Evolutionary conservation across 1,284 basidiomycete genomes (phyloP).

Genomic region (Leccinum subfulvum): DNA sequence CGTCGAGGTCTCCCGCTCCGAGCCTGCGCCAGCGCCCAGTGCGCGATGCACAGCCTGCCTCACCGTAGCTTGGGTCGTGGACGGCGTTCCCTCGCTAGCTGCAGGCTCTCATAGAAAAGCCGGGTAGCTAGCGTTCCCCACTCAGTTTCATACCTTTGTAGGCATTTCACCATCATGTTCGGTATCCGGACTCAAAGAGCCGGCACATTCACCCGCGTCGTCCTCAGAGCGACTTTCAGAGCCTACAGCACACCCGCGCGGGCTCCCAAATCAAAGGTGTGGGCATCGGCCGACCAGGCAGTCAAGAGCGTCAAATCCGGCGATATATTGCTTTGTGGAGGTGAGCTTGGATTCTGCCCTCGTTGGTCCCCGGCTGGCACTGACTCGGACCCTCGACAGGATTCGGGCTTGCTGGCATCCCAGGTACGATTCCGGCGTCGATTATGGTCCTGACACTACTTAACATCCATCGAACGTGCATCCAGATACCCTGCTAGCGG

Average conservation of each 20-base stretch:
- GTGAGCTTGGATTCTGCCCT: constrained; percentile 40
- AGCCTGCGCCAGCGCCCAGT: too few relatives aligned
- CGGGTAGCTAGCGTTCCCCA: background rate
- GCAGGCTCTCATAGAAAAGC: constrained; percentile 7
- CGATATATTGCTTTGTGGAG: constrained; percentile 77
- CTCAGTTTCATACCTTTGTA: background rate
- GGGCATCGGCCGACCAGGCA: constrained; percentile 77
- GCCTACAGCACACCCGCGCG: constrained; percentile 25
- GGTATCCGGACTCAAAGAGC: constrained; percentile 14
- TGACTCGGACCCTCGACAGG: constrained; percentile 43
- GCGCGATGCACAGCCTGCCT: too few relatives aligned
- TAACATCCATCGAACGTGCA: background rate
- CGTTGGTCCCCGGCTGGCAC: background rate
- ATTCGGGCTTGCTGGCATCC: constrained; percentile 77
- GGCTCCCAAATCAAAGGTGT: constrained; percentile 67
- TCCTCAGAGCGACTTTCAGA: constrained; percentile 12
- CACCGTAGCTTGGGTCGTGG: too few relatives aligned
- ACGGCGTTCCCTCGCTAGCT: background rate
- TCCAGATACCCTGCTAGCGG: constrained; percentile 81
- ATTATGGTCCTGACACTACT: background rate
- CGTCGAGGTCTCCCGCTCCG: too few relatives aligned
- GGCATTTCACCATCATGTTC: constrained; percentile 20
- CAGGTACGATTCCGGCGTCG: constrained; percentile 43
- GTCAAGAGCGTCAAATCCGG: constrained; percentile 81
- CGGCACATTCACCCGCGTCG: constrained; percentile 15